Evolutionary conservation across 2,329 filamentous ascomycete genomes (phyloP).

Genomic region (Cadophora luteo-olivacea): DNA sequence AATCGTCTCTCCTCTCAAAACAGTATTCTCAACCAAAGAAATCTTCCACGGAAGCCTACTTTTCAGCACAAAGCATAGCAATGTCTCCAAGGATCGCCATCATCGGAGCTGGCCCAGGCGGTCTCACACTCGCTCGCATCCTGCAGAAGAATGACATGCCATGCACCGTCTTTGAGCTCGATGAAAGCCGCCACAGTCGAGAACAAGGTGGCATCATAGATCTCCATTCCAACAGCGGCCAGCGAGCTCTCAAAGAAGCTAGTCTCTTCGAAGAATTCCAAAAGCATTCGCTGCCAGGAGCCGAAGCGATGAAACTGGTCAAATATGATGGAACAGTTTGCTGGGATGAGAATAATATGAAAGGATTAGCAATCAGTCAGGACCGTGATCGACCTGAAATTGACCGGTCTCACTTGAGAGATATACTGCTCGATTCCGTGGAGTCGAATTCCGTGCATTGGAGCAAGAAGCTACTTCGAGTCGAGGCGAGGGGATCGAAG

Average conservation of each 20-base stretch:
- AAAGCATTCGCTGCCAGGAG: slow-evolving; percentile 50
- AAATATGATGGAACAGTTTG: slow-evolving; percentile 39
- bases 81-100: slow-evolving; percentile 33
- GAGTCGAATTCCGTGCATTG: too few relatives aligned
- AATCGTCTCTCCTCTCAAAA: too few relatives aligned
- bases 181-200: slow-evolving; percentile 29
- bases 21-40: neutral
- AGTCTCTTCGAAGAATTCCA: slow-evolving; percentile 42
- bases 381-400: too few relatives aligned
- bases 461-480: too few relatives aligned
- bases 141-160: slow-evolving; percentile 38
- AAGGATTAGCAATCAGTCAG: too few relatives aligned
- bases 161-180: slow-evolving; percentile 44
- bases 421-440: too few relatives aligned
- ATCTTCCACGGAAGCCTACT: too few relatives aligned
- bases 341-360: slow-evolving; percentile 18
- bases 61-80: neutral
- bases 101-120: slow-evolving; percentile 34
- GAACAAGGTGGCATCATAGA: slow-evolving; percentile 53
- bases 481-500: too few relatives aligned
- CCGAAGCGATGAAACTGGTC: slow-evolving; percentile 49
- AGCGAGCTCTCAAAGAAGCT: slow-evolving; percentile 43
- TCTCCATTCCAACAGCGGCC: slow-evolving; percentile 47
- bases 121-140: slow-evolving; percentile 32
- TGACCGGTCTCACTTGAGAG: too few relatives aligned